Evolutionary conservation across 169 alveolate genomes (phyloP), one percentile per base, ranked within the genome.

Genomic region (Plasmodium billcollinsi): DNA sequence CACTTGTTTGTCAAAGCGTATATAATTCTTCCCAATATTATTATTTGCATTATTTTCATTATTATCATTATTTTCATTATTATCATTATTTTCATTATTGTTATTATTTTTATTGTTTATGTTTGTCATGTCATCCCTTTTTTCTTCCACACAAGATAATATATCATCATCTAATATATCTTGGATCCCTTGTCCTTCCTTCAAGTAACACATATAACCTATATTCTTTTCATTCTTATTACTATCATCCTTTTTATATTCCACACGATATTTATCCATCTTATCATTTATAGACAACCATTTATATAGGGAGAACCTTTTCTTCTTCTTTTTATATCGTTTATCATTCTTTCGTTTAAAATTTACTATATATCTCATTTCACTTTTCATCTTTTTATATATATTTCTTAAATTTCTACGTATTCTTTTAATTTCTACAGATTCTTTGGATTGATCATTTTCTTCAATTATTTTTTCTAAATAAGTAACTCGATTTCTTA

Each of bases 391-490:
- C 52, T 54, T 78, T n/a, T 78, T 59, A 56, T 78, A 78, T 66
- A 66, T 26, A 15, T 20, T 50, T 66, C 39, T 78, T 59, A 78
- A 63, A 56, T 78, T 78, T 6, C 69, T 75, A 9, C 89, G 66
- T 70, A 78, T 78, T 43, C 50, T 78, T 70, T 76, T 50, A 15
- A 78, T 69, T 50, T 78, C 89, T 29, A 65, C 62, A 15, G 89
- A 78, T 26, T 78, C 89, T 76, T 78, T 78, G 2, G 89, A 65
- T 47, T 78, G 89, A 65, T 78, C 89, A 66, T 78, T 78, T 65
- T 78, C 89, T 33, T 78, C 89, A 50, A 78, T 65, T n/a, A 78
- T 58, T 65, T 56, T 78, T 70, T 78, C 89, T 71, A 78, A 78
- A 78, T 65, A 78, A 9, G 89, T 65, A n/a, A 66, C 70, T 59